phyloP scores from a whole-genome alignment of 257 asterid species.

The Mitragyna speciosa region DNA sequence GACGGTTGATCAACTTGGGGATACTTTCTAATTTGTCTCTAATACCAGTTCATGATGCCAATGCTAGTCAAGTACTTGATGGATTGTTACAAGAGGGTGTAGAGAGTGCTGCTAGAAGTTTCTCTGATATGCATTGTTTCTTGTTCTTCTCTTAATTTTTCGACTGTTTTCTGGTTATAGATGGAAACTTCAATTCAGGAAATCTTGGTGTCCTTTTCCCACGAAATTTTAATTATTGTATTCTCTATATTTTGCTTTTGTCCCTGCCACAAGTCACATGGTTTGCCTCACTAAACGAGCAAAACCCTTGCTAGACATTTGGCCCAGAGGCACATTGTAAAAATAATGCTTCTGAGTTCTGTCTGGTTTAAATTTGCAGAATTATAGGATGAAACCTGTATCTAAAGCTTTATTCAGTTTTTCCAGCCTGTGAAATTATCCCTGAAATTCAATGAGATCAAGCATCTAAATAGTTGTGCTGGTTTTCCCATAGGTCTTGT shows the following conservation, averaged over 20 bases:
- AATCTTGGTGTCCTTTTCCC: not conserved
- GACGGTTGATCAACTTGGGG: not conserved
- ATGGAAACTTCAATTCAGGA: not conserved
- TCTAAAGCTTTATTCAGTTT: not conserved
- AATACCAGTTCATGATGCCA: not conserved
- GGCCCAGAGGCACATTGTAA: not conserved
- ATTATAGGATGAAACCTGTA: not conserved
- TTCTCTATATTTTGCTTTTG: not conserved
- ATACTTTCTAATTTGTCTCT: not conserved
- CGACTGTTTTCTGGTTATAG: not conserved
- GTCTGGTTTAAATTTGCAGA: not conserved
- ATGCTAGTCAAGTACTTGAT: not conserved
- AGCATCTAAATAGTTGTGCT: not conserved
- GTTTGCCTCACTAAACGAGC: not conserved
- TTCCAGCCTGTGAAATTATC: not conserved
- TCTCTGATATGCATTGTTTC: not conserved
- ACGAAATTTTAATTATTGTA: not conserved
- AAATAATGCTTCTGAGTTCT: not conserved
- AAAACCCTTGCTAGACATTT: not conserved
- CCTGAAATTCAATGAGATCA: not conserved
- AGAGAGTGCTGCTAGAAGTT: not conserved
- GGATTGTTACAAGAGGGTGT: not conserved
- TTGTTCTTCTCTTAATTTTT: not conserved
- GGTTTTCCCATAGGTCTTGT: too few species aligned
- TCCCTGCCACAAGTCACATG: not conserved